Percentiles rank a stretch among this genome's conserved stretches.
phyloP scores from a whole-genome alignment of 176 grass and related monocot species.

The Aegilops longissima region DNA sequence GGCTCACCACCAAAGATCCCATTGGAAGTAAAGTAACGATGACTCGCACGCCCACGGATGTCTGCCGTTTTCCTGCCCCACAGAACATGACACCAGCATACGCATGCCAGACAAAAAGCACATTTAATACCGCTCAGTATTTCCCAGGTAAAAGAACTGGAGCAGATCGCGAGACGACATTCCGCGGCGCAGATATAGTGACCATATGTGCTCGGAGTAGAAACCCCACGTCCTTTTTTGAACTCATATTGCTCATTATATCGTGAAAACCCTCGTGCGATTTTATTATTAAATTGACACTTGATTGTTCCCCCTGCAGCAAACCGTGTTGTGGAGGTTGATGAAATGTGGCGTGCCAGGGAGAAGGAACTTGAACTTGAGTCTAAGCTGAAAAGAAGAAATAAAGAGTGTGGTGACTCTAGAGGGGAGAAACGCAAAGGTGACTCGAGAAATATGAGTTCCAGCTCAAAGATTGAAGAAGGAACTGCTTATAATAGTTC shows the following conservation, averaged over 20 bases:
- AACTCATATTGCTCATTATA: neutral
- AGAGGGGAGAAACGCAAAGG: slow-evolving; percentile 45
- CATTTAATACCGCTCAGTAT: too few relatives aligned
- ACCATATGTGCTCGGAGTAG: too few relatives aligned
- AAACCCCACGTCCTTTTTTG: neutral
- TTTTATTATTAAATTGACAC: slow-evolving; percentile 9
- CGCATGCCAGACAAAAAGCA: too few relatives aligned
- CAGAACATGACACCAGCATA: too few relatives aligned
- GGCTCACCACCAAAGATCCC: too few relatives aligned
- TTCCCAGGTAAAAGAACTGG: too few relatives aligned
- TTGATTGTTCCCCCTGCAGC: slow-evolving; percentile 50
- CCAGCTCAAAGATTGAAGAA: slow-evolving; percentile 45
- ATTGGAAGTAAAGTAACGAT: too few relatives aligned
- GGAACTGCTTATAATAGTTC: slow-evolving; percentile 28
- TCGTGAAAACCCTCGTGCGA: neutral
- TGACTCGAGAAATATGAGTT: slow-evolving; percentile 38
- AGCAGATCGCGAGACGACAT: too few relatives aligned
- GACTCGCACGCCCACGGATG: too few relatives aligned
- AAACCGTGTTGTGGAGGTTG: slow-evolving; percentile 80
- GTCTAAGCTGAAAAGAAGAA: slow-evolving; percentile 43
- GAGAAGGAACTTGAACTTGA: slow-evolving; percentile 83
- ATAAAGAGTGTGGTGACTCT: slow-evolving; percentile 23
- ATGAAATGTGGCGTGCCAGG: slow-evolving; percentile 91
- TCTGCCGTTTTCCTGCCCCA: too few relatives aligned
- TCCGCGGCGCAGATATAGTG: too few relatives aligned